phyloP scores from a whole-genome alignment of 2,329 filamentous ascomycete species.

The Claviceps cyperi region DNA sequence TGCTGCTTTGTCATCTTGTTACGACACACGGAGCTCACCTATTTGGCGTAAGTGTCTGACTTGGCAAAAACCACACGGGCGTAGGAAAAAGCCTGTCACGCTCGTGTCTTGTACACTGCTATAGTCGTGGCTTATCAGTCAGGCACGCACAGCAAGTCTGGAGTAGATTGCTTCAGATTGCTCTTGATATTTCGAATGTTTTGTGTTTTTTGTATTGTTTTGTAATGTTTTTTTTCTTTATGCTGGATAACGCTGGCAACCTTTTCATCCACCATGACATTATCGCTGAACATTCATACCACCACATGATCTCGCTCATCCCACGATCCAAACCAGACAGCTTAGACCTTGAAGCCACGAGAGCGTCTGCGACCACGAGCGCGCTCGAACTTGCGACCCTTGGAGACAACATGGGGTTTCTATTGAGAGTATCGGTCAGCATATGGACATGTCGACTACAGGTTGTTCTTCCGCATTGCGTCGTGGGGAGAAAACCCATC shows the following conservation, averaged over 20 bases:
- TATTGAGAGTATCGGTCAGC: constrained; percentile 20
- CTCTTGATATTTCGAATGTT: too few relatives aligned
- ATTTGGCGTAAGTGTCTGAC: too few relatives aligned
- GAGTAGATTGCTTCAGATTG: too few relatives aligned
- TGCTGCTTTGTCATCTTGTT: too few relatives aligned
- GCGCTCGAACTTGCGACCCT: constrained; percentile 99
- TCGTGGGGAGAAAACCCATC: neutral
- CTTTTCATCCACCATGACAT: constrained; percentile 11
- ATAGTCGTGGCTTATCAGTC: too few relatives aligned
- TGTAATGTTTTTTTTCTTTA: neutral
- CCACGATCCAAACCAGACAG: constrained; percentile 15
- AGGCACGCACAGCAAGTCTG: too few relatives aligned
- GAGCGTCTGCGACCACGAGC: constrained; percentile 98
- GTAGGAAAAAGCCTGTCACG: too few relatives aligned
- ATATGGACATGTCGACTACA: too few relatives aligned
- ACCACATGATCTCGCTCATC: constrained; percentile 1
- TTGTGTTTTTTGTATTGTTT: too few relatives aligned
- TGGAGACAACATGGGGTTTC: constrained; percentile 96
- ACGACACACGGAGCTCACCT: too few relatives aligned
- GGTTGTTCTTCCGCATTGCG: neutral
- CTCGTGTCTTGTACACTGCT: too few relatives aligned
- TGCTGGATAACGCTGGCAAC: constrained; percentile 16
- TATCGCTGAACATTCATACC: constrained; percentile 2
- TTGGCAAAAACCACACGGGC: too few relatives aligned
- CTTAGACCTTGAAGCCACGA: constrained; percentile 99